A percentile compares a stretch with the other conserved stretches of the same genome.
phyloP scores from a whole-genome alignment of 768 basidiomycete genomes.

The Mycena vulgaris region DNA sequence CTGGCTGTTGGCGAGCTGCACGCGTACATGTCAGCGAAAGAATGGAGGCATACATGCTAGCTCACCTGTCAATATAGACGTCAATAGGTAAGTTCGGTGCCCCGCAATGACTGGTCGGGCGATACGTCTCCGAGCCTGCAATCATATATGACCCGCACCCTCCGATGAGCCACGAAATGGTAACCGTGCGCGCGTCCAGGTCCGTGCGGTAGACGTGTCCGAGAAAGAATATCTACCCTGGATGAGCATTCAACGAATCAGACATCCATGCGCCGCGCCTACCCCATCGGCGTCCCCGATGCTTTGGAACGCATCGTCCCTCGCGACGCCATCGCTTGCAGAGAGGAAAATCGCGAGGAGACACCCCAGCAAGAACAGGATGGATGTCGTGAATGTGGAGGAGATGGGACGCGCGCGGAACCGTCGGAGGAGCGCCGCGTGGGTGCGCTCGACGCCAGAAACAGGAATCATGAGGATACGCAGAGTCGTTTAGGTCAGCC shows the following conservation, averaged over 20 bases:
- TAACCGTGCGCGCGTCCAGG: background rate
- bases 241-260: background rate
- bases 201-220: background rate
- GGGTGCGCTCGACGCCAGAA: background rate
- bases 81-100: background rate
- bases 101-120: background rate
- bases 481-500: background rate
- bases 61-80: constrained; percentile 1
- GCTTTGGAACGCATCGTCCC: background rate
- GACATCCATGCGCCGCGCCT: background rate
- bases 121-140: background rate
- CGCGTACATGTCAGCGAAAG: background rate
- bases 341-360: background rate
- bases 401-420: background rate
- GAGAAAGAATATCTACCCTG: background rate
- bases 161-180: background rate
- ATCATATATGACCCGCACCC: constrained; percentile 1
- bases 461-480: background rate
- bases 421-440: background rate
- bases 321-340: background rate
- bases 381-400: background rate
- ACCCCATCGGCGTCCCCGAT: background rate
- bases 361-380: background rate
- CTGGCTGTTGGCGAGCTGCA: background rate
- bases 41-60: background rate